Evolutionary conservation across 441 rosid species (phyloP).

Genomic region (Erodium texanum): DNA sequence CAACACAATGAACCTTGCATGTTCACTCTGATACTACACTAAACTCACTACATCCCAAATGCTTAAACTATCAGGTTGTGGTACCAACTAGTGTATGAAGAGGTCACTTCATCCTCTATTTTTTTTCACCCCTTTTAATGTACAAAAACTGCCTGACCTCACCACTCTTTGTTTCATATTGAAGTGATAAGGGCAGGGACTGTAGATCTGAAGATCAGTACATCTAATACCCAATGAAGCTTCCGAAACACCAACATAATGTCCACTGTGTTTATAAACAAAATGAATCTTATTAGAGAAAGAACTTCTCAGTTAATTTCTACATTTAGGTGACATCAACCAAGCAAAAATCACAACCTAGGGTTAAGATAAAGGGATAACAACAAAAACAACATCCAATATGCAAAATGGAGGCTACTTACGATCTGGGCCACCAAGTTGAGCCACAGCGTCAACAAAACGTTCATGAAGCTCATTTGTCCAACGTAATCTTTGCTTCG

Average conservation of each 20-base stretch:
- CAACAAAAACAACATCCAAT: background rate
- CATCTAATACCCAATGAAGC: background rate
- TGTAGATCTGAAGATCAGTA: background rate
- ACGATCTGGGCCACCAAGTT: constrained; percentile 81
- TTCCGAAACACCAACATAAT: background rate
- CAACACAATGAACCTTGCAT: no score
- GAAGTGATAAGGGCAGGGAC: background rate
- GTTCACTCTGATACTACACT: no score
- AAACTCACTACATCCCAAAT: no score
- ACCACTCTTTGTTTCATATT: background rate
- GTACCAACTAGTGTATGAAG: no score
- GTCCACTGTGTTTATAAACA: no score
- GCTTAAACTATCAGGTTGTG: no score
- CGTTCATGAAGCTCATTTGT: constrained; percentile 75
- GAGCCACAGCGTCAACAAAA: constrained; percentile 69
- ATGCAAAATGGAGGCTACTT: constrained; percentile 22
- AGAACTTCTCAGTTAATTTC: background rate
- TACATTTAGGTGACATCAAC: background rate
- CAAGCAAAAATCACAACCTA: background rate
- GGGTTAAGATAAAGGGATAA: background rate
- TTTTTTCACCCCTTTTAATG: background rate
- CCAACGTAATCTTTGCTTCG: constrained; percentile 72
- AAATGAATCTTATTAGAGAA: background rate
- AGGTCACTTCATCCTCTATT: no score
- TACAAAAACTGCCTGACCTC: background rate